Evolutionary conservation across 2,329 filamentous ascomycete genomes (phyloP).

Genomic region (Sarocladium brachiariae): DNA sequence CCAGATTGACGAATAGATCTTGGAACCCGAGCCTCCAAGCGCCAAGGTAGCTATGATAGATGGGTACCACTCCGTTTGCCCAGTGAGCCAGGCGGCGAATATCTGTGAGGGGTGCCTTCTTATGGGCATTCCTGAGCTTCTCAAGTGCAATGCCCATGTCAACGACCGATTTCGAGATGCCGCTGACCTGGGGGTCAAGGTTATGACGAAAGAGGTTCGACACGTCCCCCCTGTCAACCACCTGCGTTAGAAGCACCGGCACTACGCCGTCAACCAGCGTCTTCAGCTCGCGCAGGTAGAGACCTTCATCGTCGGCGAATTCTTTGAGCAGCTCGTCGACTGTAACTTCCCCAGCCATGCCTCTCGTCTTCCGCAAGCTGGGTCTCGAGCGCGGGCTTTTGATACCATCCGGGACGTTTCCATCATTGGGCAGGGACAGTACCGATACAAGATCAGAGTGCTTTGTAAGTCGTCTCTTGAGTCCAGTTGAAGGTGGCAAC

Average conservation of each 20-base stretch:
- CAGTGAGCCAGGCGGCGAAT: constrained; percentile 68
- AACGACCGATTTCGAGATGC: constrained; percentile 78
- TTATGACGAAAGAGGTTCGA: constrained; percentile 59
- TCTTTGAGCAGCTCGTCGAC: constrained; percentile 72
- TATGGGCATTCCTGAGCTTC: constrained; percentile 73
- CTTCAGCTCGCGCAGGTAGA: constrained; percentile 85
- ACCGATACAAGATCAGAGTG: constrained; percentile 94
- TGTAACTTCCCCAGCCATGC: constrained; percentile 59
- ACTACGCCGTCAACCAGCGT: constrained; percentile 93
- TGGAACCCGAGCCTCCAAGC: constrained; percentile 92
- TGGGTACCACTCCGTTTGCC: constrained; percentile 69
- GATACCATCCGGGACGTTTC: constrained; percentile 48
- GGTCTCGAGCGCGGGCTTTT: constrained; percentile 69
- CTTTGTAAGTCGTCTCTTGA: constrained; percentile 75
- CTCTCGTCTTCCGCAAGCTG: constrained; percentile 69
- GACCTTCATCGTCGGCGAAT: constrained; percentile 73
- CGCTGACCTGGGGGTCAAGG: constrained; percentile 45
- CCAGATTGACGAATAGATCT: constrained; percentile 88
- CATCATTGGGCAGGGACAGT: constrained; percentile 63
- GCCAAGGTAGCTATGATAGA: constrained; percentile 80
- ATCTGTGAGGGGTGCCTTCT: constrained; percentile 68
- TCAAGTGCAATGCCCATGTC: constrained; percentile 91
- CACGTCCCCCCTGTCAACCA: constrained; percentile 58
- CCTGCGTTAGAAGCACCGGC: constrained; percentile 80
- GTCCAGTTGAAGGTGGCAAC: constrained; percentile 32